Base-by-base conservation (phyloP, 2,329 filamentous ascomycete genomes). In the Colletotrichum sidae region DNA sequence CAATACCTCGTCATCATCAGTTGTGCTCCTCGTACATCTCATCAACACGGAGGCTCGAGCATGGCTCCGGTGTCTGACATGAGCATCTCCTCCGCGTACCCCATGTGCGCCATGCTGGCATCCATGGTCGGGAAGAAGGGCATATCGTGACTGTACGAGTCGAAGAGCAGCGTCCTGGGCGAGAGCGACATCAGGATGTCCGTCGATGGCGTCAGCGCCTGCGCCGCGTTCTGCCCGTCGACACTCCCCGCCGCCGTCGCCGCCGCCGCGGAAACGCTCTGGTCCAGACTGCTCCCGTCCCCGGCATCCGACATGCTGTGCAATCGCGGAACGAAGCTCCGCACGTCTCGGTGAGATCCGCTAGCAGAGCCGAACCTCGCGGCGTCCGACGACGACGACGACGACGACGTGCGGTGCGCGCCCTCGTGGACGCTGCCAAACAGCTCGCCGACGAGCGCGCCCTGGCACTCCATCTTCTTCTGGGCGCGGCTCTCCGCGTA, bases 101-200 rank as follows among this genome's bases (percentile, higher is more conserved):
- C 46, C 17, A 65, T 3, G 39, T 65, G 57, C 8, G 51, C 51
- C 12, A 61, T 34, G 34, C 54, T 58, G 6, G 68, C 71, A 53
- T 72, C 71, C 45, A 73, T 71, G 10, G 67, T 70, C 4, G 70
- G 71, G 17, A 70, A 73, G 42, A 71, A 62, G 12, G 67, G 70
- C 50, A 70, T 60, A 10, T 51, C 67, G 12, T 68, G 64, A 15
- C 68, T 65, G 58, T 69, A 69, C 6, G 70, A 69, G 17, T 71
- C 70, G 42, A 72, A 72, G 2, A 47, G 58, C 2, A 72, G 55
- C 37, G 69, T 67, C 8, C 70, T 56, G 6, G 70, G 70, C 3
- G 70, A 72, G 56, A 69, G 69, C 3, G 69, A 47, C 13, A 71
- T 35, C 8, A 70, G 49, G 15, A 68, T 69, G 8, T 70, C 68